Evolutionary conservation across 345 rosid genomes (phyloP).

Genomic region (Bretschneidera sinensis): DNA sequence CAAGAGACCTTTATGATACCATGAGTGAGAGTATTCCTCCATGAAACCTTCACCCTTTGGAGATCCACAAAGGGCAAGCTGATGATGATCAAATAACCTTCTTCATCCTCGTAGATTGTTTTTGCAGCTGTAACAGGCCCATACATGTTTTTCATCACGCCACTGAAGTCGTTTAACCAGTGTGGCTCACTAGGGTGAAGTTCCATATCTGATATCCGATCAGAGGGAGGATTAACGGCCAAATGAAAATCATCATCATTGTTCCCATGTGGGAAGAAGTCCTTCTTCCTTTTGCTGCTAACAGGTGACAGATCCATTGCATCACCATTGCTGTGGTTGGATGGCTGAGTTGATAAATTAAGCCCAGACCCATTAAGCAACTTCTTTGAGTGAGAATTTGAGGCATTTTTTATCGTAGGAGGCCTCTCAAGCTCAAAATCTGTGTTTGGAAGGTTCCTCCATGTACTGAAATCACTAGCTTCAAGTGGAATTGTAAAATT

Average conservation of each 20-base stretch:
- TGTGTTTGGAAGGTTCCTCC: constrained; percentile 91
- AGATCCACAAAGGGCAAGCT: constrained; percentile 92
- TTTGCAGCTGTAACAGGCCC: constrained; percentile 98
- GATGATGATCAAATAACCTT: constrained; percentile 71
- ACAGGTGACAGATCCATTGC: constrained; percentile 64
- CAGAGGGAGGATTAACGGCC: constrained; percentile 40
- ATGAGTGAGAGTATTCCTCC: constrained; percentile 80
- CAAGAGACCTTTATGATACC: constrained; percentile 90
- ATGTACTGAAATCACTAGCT: constrained; percentile 86
- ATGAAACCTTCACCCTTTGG: constrained; percentile 87
- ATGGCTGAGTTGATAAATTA: constrained; percentile 70
- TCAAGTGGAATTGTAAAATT: constrained; percentile 72
- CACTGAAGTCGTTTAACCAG: constrained; percentile 81
- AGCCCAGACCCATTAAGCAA: constrained; percentile 81
- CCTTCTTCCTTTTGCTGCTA: constrained; percentile 74
- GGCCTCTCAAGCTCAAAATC: constrained; percentile 92
- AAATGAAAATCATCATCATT: constrained; percentile 55
- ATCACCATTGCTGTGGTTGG: constrained; percentile 58
- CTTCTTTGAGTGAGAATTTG: constrained; percentile 60
- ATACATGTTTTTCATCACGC: constrained; percentile 66
- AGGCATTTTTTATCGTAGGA: constrained; percentile 41
- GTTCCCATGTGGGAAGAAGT: constrained; percentile 56
- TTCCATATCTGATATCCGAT: constrained; percentile 41
- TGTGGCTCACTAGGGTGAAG: constrained; percentile 60
- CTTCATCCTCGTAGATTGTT: constrained; percentile 85